Conservation (phyloP, 2,329 filamentous ascomycete species). For the Aurifilum marmelostoma region DNA sequence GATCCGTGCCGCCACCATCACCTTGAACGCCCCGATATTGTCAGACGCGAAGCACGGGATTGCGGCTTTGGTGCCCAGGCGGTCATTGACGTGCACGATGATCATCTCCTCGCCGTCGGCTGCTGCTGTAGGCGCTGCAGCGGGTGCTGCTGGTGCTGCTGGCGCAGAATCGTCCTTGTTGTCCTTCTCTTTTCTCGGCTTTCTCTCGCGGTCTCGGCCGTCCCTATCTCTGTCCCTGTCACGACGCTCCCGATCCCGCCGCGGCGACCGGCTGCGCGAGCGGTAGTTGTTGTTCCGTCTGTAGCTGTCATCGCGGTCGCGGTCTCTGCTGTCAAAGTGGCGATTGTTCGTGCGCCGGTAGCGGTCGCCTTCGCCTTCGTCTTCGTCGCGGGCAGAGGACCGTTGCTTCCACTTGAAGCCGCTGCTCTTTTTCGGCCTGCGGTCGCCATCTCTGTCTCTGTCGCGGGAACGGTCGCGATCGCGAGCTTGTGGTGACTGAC, state of each 20-base stretch:
- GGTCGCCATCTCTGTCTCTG: constrained; percentile 1
- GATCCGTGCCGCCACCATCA: constrained; percentile 86
- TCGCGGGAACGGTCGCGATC: constrained; percentile 15
- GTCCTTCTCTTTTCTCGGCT: constrained; percentile 34
- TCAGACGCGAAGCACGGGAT: constrained; percentile 89
- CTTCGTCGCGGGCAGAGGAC: constrained; percentile 28
- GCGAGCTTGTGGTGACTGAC: constrained; percentile 11
- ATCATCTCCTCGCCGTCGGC: constrained; percentile 75
- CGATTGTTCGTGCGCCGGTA: constrained; percentile 27
- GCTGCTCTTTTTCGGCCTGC: constrained; percentile 30
- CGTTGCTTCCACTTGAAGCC: constrained; percentile 40
- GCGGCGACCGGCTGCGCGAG: constrained; percentile 36
- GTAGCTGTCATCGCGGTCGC: constrained; percentile 39
- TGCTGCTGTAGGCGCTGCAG: constrained; percentile 32
- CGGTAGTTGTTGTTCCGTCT: constrained; percentile 24
- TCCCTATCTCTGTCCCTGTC: constrained; percentile 24
- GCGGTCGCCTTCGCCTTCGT: constrained; percentile 26
- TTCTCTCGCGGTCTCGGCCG: constrained; percentile 36
- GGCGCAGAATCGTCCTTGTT: constrained; percentile 42
- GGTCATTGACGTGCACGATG: constrained; percentile 89
- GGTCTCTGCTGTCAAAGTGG: constrained; percentile 22
- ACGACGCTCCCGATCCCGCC: constrained; percentile 30
- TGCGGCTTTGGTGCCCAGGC: constrained; percentile 92
- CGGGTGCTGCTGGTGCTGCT: constrained; percentile 14
- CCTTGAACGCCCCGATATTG: constrained; percentile 84